A percentile compares a stretch with the other conserved stretches of the same genome.
These are phyloP conservation scores for Aspergillus oerlinghausenensis DNA, from an alignment of 2,329 filamentous ascomycete genomes.

Conservation along the genomic window DNA sequence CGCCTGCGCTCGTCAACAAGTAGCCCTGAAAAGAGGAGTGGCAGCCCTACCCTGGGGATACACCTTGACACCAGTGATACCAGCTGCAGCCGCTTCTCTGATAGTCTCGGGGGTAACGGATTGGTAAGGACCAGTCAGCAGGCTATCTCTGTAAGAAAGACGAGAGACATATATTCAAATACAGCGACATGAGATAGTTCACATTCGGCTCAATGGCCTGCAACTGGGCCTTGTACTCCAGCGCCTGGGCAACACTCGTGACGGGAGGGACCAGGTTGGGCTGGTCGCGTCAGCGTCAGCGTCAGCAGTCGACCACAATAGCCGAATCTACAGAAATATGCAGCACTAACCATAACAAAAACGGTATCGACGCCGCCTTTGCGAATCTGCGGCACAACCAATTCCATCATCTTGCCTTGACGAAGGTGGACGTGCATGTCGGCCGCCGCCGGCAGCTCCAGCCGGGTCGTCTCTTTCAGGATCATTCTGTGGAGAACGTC, in stretches of 20 bases:
- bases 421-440: constrained; percentile 70
- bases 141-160: not conserved
- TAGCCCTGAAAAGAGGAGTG: not conserved
- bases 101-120: constrained; percentile 66
- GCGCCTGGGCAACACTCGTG: constrained; percentile 57
- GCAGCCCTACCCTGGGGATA: not conserved
- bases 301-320: constrained; percentile 4
- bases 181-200: constrained; percentile 71
- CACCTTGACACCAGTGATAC: constrained; percentile 61
- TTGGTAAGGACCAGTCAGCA: constrained; percentile 44
- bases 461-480: not conserved
- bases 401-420: constrained; percentile 59
- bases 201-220: constrained; percentile 58
- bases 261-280: constrained; percentile 63
- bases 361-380: constrained; percentile 63
- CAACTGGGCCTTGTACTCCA: constrained; percentile 62
- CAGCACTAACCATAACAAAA: constrained; percentile 46
- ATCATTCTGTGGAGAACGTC: not conserved
- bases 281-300: constrained; percentile 28
- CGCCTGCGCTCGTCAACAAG: constrained; percentile 37
- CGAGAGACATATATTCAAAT: constrained; percentile 21
- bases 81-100: constrained; percentile 65
- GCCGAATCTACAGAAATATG: not conserved
- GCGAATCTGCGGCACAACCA: constrained; percentile 52
- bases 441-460: constrained; percentile 57